Evolutionary conservation across 163 green algal genomes (phyloP).

Genomic region (Chloroidium sp.): DNA sequence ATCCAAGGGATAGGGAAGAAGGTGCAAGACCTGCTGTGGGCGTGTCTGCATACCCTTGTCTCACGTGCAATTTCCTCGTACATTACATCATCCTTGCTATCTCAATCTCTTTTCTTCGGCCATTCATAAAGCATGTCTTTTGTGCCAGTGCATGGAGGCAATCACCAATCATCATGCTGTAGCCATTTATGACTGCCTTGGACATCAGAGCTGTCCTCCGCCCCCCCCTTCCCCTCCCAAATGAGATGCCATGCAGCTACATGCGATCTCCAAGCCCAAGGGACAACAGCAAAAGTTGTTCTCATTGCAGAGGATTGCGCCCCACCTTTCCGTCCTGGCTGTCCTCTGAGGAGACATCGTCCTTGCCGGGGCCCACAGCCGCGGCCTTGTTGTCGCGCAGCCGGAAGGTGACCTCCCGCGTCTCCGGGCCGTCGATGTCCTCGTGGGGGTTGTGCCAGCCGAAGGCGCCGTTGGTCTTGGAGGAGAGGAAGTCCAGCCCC

Average conservation of each 20-base stretch:
- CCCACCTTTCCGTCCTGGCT: neutral
- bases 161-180: too few species aligned
- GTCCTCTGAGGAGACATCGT: neutral
- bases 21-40: too few species aligned
- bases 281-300: neutral
- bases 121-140: too few species aligned
- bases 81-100: too few species aligned
- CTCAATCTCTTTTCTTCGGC: too few species aligned
- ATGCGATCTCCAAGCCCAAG: neutral
- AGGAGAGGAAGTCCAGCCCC: slow-evolving; percentile 7
- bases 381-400: neutral
- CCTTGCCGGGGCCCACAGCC: neutral
- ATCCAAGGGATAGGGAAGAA: too few species aligned
- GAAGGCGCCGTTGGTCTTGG: slow-evolving; percentile 1
- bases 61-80: too few species aligned
- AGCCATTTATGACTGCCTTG: too few species aligned
- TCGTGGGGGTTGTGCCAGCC: neutral
- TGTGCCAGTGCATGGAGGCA: too few species aligned
- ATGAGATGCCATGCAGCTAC: neutral
- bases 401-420: neutral
- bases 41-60: too few species aligned
- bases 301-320: neutral
- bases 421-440: neutral
- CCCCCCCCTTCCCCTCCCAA: neutral
- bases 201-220: too few species aligned